Percentiles rank a stretch among this genome's conserved stretches.
phyloP scores from a whole-genome alignment of 805 yeast species.

The Candida sanyiensis region DNA sequence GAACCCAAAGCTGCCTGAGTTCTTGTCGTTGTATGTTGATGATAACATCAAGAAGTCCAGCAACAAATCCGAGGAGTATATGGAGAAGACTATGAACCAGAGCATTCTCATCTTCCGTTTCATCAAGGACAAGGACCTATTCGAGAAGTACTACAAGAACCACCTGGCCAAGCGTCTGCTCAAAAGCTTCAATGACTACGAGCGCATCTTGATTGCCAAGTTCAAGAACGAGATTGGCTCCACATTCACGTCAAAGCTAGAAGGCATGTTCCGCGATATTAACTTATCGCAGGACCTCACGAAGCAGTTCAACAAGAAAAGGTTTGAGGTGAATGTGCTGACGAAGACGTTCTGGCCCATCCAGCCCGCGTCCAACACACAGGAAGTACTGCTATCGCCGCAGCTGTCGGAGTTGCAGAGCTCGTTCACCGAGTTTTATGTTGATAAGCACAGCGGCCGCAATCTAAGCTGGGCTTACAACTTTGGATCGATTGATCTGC shows the following conservation, averaged over 20 bases:
- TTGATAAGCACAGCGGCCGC: conserved; percentile 49
- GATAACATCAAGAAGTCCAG: conserved; percentile 47
- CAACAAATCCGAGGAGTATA: conserved; percentile 40
- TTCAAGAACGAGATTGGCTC: conserved; percentile 75
- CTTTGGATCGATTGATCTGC: conserved; percentile 76
- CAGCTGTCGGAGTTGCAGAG: conserved; percentile 37
- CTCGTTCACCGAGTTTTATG: conserved; percentile 48
- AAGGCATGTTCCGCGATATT: conserved; percentile 84
- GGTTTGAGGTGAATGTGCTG: conserved; percentile 46
- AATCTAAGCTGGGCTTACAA: conserved; percentile 73
- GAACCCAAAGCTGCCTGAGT: conserved; percentile 45
- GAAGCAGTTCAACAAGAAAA: conserved; percentile 34
- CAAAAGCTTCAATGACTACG: conserved; percentile 53
- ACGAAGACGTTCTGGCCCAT: conserved; percentile 70
- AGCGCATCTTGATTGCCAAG: conserved; percentile 59
- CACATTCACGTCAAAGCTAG: conserved; percentile 70
- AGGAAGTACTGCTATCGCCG: conserved; percentile 38
- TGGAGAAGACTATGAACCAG: conserved; percentile 41
- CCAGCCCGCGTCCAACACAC: conserved; percentile 28
- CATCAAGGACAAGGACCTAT: conserved; percentile 76
- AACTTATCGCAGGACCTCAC: conserved; percentile 48
- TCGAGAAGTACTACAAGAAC: conserved; percentile 78
- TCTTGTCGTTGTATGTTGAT: conserved; percentile 52
- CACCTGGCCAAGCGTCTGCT: conserved; percentile 79
- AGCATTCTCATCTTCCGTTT: conserved; percentile 60